Conservation (phyloP, 257 asterid genomes). For the Hygrophila difformis region DNA sequence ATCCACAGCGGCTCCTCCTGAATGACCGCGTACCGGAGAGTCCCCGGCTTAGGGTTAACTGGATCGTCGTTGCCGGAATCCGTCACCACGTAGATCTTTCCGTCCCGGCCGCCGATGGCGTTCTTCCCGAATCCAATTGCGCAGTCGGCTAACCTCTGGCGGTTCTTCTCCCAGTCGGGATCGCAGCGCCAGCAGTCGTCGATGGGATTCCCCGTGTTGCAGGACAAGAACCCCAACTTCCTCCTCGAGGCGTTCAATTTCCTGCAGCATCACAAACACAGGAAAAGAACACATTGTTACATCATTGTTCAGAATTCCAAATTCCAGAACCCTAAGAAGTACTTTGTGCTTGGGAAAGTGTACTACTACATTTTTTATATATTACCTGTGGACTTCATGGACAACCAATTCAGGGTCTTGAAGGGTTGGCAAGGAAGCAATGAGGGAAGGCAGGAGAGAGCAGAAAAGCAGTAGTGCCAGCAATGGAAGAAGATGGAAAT, state of each 20-base stretch:
- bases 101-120: conserved; percentile 62
- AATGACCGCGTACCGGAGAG: conserved; percentile 58
- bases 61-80: conserved; percentile 43
- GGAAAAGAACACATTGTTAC: conserved; percentile 1
- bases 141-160: conserved; percentile 62
- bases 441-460: conserved; percentile 28
- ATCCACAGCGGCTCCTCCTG: conserved; percentile 75
- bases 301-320: neutral
- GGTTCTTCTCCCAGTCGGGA: conserved; percentile 55
- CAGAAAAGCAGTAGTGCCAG: conserved; percentile 14
- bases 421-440: conserved; percentile 31
- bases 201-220: conserved; percentile 74
- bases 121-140: conserved; percentile 75
- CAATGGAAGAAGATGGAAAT: neutral
- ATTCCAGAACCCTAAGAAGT: neutral
- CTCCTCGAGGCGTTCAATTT: conserved; percentile 60
- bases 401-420: conserved; percentile 49
- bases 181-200: conserved; percentile 89
- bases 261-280: conserved; percentile 26
- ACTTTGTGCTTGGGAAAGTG: neutral
- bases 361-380: neutral
- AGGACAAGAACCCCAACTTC: conserved; percentile 49
- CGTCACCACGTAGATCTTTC: conserved; percentile 53
- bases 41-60: conserved; percentile 60
- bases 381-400: conserved; percentile 62